phyloP scores from a whole-genome alignment of 148 eudicot genomes.

The Arctostaphylos glauca region DNA sequence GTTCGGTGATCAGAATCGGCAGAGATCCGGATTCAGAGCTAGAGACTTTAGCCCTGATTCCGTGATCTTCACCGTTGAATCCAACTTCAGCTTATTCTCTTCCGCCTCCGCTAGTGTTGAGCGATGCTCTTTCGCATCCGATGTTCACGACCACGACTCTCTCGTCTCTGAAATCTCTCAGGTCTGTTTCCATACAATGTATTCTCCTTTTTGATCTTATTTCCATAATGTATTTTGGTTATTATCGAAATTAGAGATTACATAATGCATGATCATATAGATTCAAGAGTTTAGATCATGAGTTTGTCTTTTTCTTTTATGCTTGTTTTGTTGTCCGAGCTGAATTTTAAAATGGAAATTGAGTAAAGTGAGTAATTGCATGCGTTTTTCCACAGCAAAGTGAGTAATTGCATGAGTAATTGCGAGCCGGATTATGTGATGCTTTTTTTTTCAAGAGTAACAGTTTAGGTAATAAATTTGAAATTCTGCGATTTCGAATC shows the following conservation, averaged over 20 bases:
- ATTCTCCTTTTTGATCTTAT: neutral
- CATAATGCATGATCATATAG: no score
- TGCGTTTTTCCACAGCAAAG: neutral
- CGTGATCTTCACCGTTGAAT: slow-evolving; percentile 45
- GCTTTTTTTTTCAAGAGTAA: neutral
- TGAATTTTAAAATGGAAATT: neutral
- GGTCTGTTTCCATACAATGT: slow-evolving; percentile 15
- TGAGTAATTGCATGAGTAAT: neutral
- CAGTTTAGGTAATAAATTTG: slow-evolving; percentile 8
- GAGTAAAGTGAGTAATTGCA: neutral
- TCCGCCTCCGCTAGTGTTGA: slow-evolving; percentile 71
- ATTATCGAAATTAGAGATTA: no score
- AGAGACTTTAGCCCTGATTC: slow-evolving; percentile 74
- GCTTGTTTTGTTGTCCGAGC: neutral
- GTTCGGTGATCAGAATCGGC: slow-evolving; percentile 17
- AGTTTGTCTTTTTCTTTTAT: neutral
- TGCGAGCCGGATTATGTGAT: neutral
- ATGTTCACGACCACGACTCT: slow-evolving; percentile 53
- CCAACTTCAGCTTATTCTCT: slow-evolving; percentile 64
- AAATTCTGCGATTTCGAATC: slow-evolving; percentile 19
- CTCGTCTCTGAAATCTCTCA: slow-evolving; percentile 39
- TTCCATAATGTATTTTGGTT: no score
- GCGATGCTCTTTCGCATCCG: slow-evolving; percentile 68
- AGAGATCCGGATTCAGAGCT: slow-evolving; percentile 18
- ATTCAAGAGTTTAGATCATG: neutral